phyloP scores from a whole-genome alignment of 306 rosid genomes.

The Prunus armeniaca region DNA sequence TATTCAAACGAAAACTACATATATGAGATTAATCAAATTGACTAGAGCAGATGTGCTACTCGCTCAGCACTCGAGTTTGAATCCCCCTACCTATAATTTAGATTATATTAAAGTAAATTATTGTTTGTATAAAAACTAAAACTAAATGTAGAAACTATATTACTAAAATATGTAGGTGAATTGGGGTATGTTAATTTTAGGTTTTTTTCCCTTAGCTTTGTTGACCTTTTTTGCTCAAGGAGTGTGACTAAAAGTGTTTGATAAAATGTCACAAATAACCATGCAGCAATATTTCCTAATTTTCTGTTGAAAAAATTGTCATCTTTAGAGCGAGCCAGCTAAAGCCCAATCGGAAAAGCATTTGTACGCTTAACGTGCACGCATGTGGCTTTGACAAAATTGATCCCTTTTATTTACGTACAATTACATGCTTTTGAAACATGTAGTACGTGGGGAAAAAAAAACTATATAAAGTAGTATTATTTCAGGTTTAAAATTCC shows the following conservation, averaged over 20 bases:
- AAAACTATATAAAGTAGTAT: not conserved
- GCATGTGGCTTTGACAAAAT: constrained; percentile 5
- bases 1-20: no score
- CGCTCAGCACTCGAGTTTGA: rapidly evolving
- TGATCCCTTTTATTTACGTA: not conserved
- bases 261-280: not conserved
- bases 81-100: rapidly evolving
- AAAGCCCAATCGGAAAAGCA: not conserved
- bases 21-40: no score
- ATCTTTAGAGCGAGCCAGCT: not conserved
- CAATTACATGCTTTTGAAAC: not conserved
- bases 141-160: no score
- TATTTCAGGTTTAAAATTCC: not conserved
- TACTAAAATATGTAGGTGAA: no score
- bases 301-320: not conserved
- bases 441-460: not conserved
- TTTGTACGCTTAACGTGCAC: not conserved
- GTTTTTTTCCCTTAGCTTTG: not conserved
- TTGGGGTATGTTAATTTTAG: not conserved
- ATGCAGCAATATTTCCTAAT: not conserved
- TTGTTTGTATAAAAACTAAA: no score
- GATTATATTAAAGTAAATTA: no score
- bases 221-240: not conserved
- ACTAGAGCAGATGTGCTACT: rapidly evolving
- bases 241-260: not conserved